Percentiles rank a stretch among this genome's conserved stretches.
Conservation (phyloP, 1,284 basidiomycete species). For the Apiotrichum mycotoxinovorans region DNA sequence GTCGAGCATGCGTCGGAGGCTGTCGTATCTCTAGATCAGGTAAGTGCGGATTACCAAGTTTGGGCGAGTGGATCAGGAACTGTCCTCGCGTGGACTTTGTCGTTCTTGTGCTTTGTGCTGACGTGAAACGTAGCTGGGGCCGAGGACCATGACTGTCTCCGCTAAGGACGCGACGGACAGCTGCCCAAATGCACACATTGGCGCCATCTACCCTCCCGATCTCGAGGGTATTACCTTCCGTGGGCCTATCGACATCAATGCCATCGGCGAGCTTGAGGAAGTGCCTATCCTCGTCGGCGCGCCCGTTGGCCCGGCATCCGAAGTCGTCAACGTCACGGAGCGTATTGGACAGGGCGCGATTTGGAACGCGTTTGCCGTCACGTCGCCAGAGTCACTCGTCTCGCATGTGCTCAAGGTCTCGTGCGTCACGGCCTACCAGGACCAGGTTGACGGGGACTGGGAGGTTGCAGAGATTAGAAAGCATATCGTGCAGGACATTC, state of each 20-base stretch:
- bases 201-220: not conserved
- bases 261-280: not conserved
- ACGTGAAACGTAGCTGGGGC: not conserved
- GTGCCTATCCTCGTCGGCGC: not conserved
- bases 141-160: not conserved
- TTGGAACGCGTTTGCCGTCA: constrained; percentile 3
- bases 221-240: not conserved
- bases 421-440: not conserved
- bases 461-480: not conserved
- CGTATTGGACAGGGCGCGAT: constrained; percentile 5
- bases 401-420: not conserved
- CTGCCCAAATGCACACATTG: not conserved
- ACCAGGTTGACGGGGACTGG: not conserved
- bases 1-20: not conserved
- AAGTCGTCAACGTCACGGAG: not conserved
- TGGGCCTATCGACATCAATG: not conserved
- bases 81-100: too few relatives aligned
- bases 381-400: not conserved
- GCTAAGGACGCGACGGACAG: not conserved
- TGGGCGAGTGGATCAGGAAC: too few relatives aligned
- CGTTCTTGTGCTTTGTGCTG: not conserved
- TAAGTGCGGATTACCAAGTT: not conserved
- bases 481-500: constrained; percentile 4
- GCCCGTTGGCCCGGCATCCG: not conserved
- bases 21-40: constrained; percentile 2